phyloP scores from a whole-genome alignment of 345 rosid genomes.

The Eutrema heterophyllum region DNA sequence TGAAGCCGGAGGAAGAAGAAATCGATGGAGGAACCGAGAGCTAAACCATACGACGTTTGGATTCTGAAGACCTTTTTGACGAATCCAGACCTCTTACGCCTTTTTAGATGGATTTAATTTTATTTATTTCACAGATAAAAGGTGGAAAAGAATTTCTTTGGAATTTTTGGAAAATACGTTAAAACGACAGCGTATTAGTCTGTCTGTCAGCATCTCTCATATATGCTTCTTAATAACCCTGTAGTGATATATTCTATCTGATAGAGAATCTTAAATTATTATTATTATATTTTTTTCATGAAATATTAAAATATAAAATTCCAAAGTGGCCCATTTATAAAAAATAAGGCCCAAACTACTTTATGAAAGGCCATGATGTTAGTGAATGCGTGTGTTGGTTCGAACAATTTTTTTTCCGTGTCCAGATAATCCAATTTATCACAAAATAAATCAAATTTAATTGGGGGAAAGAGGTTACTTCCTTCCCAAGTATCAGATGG shows the following conservation, averaged over 20 bases:
- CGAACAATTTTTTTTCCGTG: too few relatives aligned
- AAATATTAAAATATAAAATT: not conserved
- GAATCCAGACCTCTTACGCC: slow-evolving; percentile 30
- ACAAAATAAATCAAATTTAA: too few relatives aligned
- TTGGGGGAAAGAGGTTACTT: not conserved
- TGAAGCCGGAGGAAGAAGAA: slow-evolving; percentile 27
- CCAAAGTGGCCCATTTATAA: slow-evolving; percentile 2
- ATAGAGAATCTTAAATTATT: not conserved
- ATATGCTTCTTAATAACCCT: slow-evolving; percentile 15
- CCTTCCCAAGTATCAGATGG: not conserved
- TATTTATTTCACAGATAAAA: not conserved
- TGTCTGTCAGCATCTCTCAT: slow-evolving; percentile 28
- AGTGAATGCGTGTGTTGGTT: not conserved
- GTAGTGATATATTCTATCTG: slow-evolving; percentile 18
- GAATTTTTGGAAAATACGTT: slow-evolving; percentile 9
- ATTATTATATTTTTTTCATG: not conserved
- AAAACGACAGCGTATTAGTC: slow-evolving; percentile 16
- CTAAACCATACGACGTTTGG: slow-evolving; percentile 30
- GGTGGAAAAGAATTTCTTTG: slow-evolving; percentile 3
- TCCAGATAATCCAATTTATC: too few relatives aligned
- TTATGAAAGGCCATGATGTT: not conserved
- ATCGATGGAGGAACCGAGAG: slow-evolving; percentile 12
- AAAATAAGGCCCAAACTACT: not conserved
- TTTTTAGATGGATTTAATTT: slow-evolving; percentile 10
- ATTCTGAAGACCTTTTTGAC: slow-evolving; percentile 27